Conservation (phyloP, 768 basidiomycete species). For the Atractiella rhizophila region DNA sequence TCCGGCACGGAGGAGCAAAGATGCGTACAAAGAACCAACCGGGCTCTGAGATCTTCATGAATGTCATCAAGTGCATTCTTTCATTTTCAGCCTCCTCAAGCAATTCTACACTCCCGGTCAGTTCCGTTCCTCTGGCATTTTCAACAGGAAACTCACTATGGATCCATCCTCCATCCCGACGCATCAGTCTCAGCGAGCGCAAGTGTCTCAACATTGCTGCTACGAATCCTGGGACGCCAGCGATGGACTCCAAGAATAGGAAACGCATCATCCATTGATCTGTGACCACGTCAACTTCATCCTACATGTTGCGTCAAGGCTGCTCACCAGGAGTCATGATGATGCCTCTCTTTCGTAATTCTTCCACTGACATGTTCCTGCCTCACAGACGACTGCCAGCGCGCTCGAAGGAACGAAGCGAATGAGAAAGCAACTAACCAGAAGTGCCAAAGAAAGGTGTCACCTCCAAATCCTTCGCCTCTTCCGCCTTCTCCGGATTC, state of each 20-base stretch:
- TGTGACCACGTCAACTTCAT: neutral
- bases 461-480: no score
- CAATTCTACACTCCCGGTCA: neutral
- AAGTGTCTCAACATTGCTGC: conserved; percentile 44
- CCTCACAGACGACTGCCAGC: neutral
- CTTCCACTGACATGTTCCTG: conserved; percentile 24
- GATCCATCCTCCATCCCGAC: conserved; percentile 50
- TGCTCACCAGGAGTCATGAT: conserved; percentile 25
- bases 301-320: neutral
- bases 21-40: conserved; percentile 53
- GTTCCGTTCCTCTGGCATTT: neutral
- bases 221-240: conserved; percentile 36
- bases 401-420: conserved; percentile 18
- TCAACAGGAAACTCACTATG: conserved; percentile 47
- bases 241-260: conserved; percentile 57
- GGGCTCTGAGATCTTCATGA: conserved; percentile 72
- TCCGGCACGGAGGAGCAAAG: conserved; percentile 56
- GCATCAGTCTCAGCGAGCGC: conserved; percentile 60
- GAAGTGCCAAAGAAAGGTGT: no score
- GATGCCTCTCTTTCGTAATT: conserved; percentile 50
- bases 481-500: no score
- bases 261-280: conserved; percentile 24
- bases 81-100: conserved; percentile 1
- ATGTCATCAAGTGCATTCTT: conserved; percentile 36
- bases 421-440: no score